Base-by-base conservation (phyloP, 768 basidiomycete genomes). In the Wakefieldia striispora region DNA sequence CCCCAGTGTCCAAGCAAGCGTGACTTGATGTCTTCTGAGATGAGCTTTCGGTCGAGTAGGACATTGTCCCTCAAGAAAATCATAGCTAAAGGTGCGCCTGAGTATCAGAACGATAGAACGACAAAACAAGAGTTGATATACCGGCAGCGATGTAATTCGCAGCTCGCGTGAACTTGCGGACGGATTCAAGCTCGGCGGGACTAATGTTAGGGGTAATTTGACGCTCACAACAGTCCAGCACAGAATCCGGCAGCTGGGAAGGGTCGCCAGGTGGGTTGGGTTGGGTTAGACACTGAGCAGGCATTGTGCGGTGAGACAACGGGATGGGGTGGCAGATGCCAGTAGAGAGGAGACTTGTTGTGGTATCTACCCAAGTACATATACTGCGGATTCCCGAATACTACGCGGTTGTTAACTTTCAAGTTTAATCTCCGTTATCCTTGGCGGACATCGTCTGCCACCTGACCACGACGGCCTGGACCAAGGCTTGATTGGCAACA, bases 1-100 rank as follows among this genome's bases (percentile, higher is more conserved):
- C 88, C 88, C 86, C 87, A 90, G 60, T 91, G 89, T 0, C 91
- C 90, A 8, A 92, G 77, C 21, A 92, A 77, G 59, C 89, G 81
- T 36, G 77, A 74, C 70, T 95, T 94, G 71, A 95, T 84, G 64
- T 92, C 78, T 38, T 86, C 82, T 24, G 76, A 70, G 17, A 72
- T 75, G 36, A 89, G 69, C 24, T 76, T 67, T 29, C 79, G 69
- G 51, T 86, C 79, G 27, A 94, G 69, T 2, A 91, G 75, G 11
- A 82, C 78, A 54, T 93, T 88, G 55, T 78, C 72, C 53, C 79
- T 83, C 50, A 95, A 72, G 72, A 91, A 95, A 54, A 94, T 92
- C 87, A 88, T 91, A 1, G 89, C 89, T 83, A 47, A 37, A 21
- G 46, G 35, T 2, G 17, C 1, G 13, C 19, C 8, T 57, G 48